A percentile compares a stretch with the other conserved stretches of the same genome.
Conservation (phyloP, 2,329 filamentous ascomycete species). For the Verticillium dahliae region DNA sequence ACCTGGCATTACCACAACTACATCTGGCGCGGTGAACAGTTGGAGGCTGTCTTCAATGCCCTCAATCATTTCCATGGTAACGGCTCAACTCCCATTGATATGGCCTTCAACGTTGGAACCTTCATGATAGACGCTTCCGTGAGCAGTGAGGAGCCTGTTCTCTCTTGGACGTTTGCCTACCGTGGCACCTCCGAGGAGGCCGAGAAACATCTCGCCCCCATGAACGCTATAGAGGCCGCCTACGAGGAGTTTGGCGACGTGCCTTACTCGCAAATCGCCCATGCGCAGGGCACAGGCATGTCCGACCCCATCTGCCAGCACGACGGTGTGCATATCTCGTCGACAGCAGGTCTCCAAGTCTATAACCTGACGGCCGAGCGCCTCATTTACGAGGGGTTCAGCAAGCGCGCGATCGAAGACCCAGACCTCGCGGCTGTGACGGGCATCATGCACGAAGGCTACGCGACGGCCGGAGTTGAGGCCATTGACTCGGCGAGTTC, state of each 20-base stretch:
- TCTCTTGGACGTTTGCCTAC: conserved; percentile 17
- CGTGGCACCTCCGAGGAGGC: conserved; percentile 14
- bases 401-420: conserved; percentile 7
- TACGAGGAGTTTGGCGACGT: conserved; percentile 8
- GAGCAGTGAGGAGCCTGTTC: conserved; percentile 8
- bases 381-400: conserved; percentile 14
- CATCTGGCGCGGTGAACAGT: conserved; percentile 11
- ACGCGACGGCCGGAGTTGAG: conserved; percentile 12
- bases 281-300: not conserved
- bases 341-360: conserved; percentile 9
- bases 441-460: conserved; percentile 16
- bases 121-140: conserved; percentile 8
- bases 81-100: conserved; percentile 7
- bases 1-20: conserved; percentile 18
- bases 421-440: not conserved
- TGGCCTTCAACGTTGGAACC: conserved; percentile 10
- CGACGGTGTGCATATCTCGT: conserved; percentile 1
- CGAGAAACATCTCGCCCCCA: conserved; percentile 11
- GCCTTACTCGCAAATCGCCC: conserved; percentile 11
- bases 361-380: conserved; percentile 18
- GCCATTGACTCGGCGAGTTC: conserved; percentile 4
- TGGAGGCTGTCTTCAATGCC: conserved; percentile 14
- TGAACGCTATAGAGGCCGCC: conserved; percentile 13
- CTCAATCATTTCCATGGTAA: conserved; percentile 13
- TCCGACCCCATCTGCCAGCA: not conserved